A percentile compares a stretch with the other conserved stretches of the same genome.
Evolutionary conservation across 1,139 yeast species (phyloP).

Genomic region (Entelexis paramagnoliae): DNA sequence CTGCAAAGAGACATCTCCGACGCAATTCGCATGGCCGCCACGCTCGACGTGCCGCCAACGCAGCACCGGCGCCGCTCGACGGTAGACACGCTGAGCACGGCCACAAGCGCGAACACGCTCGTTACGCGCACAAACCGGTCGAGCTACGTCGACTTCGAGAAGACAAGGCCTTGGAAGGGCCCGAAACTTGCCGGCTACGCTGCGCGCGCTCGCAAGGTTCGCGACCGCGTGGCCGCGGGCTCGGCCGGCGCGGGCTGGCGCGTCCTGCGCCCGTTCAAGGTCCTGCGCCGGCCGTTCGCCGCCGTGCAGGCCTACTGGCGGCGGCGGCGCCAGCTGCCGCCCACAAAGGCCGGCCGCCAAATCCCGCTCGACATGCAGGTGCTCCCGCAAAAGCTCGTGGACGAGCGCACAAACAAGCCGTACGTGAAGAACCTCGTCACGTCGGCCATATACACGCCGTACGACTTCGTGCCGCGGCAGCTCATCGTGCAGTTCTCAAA

Average conservation of each 20-base stretch:
- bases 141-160: constrained; percentile 19
- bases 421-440: constrained; percentile 63
- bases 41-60: neutral
- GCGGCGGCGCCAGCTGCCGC: constrained; percentile 31
- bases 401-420: constrained; percentile 37
- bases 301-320: constrained; percentile 17
- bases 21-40: constrained; percentile 16
- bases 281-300: constrained; percentile 12
- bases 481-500: constrained; percentile 84
- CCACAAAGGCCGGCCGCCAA: constrained; percentile 59
- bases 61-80: neutral
- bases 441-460: constrained; percentile 75
- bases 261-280: constrained; percentile 12
- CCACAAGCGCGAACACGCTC: constrained; percentile 17
- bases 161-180: neutral
- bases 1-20: constrained; percentile 17
- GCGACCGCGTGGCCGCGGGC: neutral
- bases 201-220: neutral
- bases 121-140: constrained; percentile 10
- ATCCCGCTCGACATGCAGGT: constrained; percentile 46
- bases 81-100: constrained; percentile 16
- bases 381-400: constrained; percentile 20
- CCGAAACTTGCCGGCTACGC: neutral
- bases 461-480: constrained; percentile 81
- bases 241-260: constrained; percentile 5